Evolutionary conservation across 805 yeast genomes (phyloP), one percentile per base, ranked within the genome.

Genomic region (Cyberlindnera lachancei): DNA sequence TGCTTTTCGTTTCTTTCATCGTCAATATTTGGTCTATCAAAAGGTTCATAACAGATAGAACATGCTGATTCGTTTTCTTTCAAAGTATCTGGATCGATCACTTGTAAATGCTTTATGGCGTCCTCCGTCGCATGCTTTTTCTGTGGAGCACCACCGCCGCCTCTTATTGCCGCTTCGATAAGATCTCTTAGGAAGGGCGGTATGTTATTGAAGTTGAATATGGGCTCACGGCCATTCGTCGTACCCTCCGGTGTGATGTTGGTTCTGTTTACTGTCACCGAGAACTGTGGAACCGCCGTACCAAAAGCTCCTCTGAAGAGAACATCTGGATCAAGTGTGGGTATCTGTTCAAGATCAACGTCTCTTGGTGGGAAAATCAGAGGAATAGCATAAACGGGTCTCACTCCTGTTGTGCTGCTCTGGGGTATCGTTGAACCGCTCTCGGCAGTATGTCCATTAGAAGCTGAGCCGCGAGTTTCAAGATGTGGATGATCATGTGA

Each of bases 31-130:
- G 38, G 40, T 4, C 18, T 22, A 16, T 42, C 44, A 23, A 36
- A 47, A 2, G 31, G 29, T 21, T 47, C 52, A 25, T 44, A 47
- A 30, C 52, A 47, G 23, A 47, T 42, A 5, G 52, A 25, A 23
- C 52, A 47, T 1, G 30, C 18, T 12, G 29, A 31, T n/a, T 42
- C 43, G 12, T 31, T 11, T 14, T 33, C 39, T 7, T 29, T 18
- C 12, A 46, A 29, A 4, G 29, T 24, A 2, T 21, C 6, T 1
- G 42, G 42, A 15, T 43, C 34, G 1, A 45, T 22, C 8, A 35
- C 23, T 4, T 37, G 29, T 15, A 45, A 23, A 15, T 40, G 42
- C 8, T 29, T 29, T n/a, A 43, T 45, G 13, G 46, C 48, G 29
- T 43, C 41, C 17, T 44, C 46, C 3, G 47, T 40, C 7, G 51